Percentiles rank a stretch among this genome's conserved stretches.
Evolutionary conservation across 495 filamentous ascomycete genomes (phyloP).

Genomic region (Talaromyces thailandensis): DNA sequence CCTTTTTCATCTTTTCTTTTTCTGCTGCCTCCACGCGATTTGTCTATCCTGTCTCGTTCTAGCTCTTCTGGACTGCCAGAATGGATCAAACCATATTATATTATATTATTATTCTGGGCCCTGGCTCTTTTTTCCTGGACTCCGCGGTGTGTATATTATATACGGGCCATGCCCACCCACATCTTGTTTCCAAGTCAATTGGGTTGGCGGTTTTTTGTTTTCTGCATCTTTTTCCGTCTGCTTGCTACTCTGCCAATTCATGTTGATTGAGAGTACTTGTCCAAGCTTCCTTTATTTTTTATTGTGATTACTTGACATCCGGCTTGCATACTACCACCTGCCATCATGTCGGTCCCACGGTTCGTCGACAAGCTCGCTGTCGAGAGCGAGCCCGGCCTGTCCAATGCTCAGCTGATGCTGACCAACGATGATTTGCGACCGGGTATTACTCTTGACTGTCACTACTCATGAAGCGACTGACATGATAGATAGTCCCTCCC

Average conservation of each 20-base stretch:
- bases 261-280: not conserved
- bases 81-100: not conserved
- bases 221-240: not conserved
- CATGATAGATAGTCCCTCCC: constrained; percentile 55
- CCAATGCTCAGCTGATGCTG: constrained; percentile 80
- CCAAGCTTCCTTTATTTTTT: not conserved
- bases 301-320: not conserved
- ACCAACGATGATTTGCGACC: constrained; percentile 86
- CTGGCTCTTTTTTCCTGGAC: not conserved
- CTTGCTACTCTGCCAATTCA: not conserved
- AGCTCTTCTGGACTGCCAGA: not conserved
- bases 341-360: constrained; percentile 1
- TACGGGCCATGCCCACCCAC: not conserved
- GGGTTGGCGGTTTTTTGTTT: not conserved
- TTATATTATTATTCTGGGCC: not conserved
- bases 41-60: not conserved
- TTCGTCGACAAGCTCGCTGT: constrained; percentile 53
- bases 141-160: not conserved
- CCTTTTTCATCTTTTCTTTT: not conserved
- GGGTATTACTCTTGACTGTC: constrained; percentile 26
- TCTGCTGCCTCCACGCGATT: not conserved
- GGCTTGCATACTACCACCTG: not conserved
- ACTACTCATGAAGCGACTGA: not conserved
- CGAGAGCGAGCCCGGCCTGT: constrained; percentile 66
- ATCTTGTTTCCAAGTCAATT: not conserved